phyloP scores from a whole-genome alignment of 1,284 basidiomycete genomes.

The Omphalotus olearius region DNA sequence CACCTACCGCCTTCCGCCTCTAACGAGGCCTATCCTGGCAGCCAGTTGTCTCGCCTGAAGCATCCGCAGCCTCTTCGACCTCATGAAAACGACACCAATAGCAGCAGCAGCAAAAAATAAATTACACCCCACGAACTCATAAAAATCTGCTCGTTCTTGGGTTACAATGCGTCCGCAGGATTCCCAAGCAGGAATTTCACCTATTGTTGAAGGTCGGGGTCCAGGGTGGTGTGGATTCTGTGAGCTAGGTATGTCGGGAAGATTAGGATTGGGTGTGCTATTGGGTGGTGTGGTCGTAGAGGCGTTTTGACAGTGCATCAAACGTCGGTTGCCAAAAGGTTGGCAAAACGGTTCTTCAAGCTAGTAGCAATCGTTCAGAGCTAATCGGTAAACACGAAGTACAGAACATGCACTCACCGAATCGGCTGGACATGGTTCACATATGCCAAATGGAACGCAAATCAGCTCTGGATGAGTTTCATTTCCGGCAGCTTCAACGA shows the following conservation, averaged over 20 bases:
- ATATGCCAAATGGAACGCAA: slow-evolving; percentile 76
- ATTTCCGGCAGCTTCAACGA: slow-evolving; percentile 8
- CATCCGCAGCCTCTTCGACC: slow-evolving; percentile 64
- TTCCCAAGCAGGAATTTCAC: slow-evolving; percentile 83
- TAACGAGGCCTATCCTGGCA: slow-evolving; percentile 69
- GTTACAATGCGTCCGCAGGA: slow-evolving; percentile 81
- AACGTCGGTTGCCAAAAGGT: slow-evolving; percentile 84
- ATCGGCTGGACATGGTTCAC: slow-evolving; percentile 79
- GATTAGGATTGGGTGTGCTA: slow-evolving; percentile 14
- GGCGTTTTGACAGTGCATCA: slow-evolving; percentile 72
- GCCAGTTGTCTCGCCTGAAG: slow-evolving; percentile 79
- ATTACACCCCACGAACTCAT: slow-evolving; percentile 85
- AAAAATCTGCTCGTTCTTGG: slow-evolving; percentile 79
- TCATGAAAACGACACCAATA: slow-evolving; percentile 58
- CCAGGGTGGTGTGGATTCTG: slow-evolving; percentile 9
- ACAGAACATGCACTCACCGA: slow-evolving; percentile 47
- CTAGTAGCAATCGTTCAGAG: slow-evolving; percentile 34
- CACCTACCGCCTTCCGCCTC: slow-evolving; percentile 15
- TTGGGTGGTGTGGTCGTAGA: slow-evolving; percentile 22
- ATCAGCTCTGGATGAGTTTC: slow-evolving; percentile 29
- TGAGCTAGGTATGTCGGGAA: neutral
- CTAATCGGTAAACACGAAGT: slow-evolving; percentile 1
- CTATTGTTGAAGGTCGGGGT: slow-evolving; percentile 25
- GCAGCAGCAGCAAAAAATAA: slow-evolving; percentile 65
- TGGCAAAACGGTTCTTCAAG: slow-evolving; percentile 84